phyloP scores from a whole-genome alignment of 768 basidiomycete genomes.

The Dacryopinax spathularia region DNA sequence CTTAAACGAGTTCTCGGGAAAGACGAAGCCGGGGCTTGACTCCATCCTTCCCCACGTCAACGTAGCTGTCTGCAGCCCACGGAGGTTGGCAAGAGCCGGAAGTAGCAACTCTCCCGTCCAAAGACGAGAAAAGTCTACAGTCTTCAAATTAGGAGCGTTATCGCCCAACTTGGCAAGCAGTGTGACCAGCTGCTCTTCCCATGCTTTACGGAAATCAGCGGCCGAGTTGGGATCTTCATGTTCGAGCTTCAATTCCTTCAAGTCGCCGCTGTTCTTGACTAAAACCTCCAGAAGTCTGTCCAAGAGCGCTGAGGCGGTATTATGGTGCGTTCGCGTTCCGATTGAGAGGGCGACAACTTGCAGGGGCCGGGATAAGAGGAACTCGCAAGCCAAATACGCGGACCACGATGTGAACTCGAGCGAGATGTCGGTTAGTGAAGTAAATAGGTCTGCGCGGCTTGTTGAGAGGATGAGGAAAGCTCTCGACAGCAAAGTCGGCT shows the following conservation, averaged over 20 bases:
- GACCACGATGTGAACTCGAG: not conserved
- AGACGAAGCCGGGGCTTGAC: not conserved
- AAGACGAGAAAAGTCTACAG: not conserved
- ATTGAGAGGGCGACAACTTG: not conserved
- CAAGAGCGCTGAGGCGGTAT: not conserved
- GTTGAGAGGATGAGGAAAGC: not conserved
- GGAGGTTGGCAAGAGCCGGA: not conserved
- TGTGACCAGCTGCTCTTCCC: not conserved
- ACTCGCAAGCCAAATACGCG: not conserved
- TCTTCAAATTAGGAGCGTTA: not conserved
- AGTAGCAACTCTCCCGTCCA: not conserved
- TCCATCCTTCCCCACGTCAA: not conserved
- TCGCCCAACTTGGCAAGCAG: not conserved
- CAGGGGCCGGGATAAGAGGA: not conserved
- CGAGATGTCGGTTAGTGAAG: not conserved
- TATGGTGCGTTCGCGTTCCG: not conserved
- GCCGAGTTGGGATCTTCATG: not conserved
- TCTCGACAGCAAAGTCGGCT: not conserved
- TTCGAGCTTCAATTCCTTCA: not conserved
- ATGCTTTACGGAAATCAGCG: not conserved
- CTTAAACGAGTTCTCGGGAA: not conserved
- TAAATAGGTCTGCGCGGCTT: not conserved
- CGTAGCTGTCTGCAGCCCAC: not conserved
- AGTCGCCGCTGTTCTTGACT: not conserved
- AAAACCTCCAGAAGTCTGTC: not conserved